Evolutionary conservation across 768 basidiomycete species (phyloP), one percentile per base, ranked within the genome.

Genomic region (Russula abietina): DNA sequence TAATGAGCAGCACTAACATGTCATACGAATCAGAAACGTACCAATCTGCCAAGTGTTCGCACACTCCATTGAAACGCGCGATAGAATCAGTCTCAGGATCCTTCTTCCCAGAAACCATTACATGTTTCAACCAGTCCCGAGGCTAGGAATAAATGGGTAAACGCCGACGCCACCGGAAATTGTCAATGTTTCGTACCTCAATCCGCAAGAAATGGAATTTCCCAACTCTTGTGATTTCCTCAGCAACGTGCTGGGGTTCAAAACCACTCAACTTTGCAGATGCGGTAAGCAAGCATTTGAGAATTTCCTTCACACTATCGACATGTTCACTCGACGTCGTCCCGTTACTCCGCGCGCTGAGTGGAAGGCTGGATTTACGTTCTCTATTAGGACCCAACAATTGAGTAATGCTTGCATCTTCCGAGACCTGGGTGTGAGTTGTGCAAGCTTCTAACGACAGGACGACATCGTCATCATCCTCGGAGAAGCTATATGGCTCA

Each of bases 41-140:
- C 93, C 92, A 95, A 69, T 87, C 83, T 9, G 87, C 91, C 38
- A 96, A 76, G 71, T 89, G 89, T 72, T 93, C 93, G 55, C 91
- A 90, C 65, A 90, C 78, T 7, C 78, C 75, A 64, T 89, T 91
- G 68, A 91, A 90, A 24, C 81, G 78, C 7, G 83, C 81, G 52
- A 95, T 91, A 2, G 89, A 80, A 67, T 91, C 88, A 16, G 74
- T 78, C 65, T 83, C 80, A 17, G 80, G 77, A 57, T 84, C 80
- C 70, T 86, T 89, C 69, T 82, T 84, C 49, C 83, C 84, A 14
- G 82, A 83, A 63, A 80, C 82, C 71, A 88, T 85, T 36, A 85
- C 89, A 72, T 89, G 91, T 55, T 86, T 80, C 22, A 96, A 79
- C 86, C 93, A 92, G 71, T 96, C 87, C 57, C 93, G 83, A 28